A percentile compares a stretch with the other conserved stretches of the same genome.
Evolutionary conservation across 148 eudicot species (phyloP).

Genomic region (Fagopyrum tataricum): DNA sequence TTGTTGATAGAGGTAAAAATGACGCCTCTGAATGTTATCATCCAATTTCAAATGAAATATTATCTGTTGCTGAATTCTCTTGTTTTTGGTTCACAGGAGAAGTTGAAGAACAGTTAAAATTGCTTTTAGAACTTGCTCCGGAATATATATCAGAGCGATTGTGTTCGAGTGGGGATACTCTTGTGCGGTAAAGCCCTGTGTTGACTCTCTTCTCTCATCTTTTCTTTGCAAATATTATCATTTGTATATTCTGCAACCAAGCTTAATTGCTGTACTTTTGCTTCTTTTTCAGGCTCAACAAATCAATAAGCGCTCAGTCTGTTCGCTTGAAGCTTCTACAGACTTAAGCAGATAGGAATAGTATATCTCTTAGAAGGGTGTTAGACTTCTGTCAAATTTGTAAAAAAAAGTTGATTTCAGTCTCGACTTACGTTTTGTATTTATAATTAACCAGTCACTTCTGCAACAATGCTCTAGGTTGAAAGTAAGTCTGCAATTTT

Average conservation of each 20-base stretch:
- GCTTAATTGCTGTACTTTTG: neutral
- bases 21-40: neutral
- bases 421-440: constrained; percentile 1
- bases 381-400: neutral
- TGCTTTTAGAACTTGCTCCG: constrained; percentile 73
- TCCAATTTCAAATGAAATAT: neutral
- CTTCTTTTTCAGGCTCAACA: constrained; percentile 55
- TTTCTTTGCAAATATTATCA: neutral
- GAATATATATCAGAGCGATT: constrained; percentile 57
- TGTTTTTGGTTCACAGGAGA: constrained; percentile 39
- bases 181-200: constrained; percentile 44
- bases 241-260: neutral
- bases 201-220: neutral
- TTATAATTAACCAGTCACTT: neutral
- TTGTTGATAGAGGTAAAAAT: constrained; percentile 63
- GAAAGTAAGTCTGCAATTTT: neutral
- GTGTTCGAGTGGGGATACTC: constrained; percentile 52
- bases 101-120: constrained; percentile 65
- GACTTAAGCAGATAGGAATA: constrained; percentile 15
- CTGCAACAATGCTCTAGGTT: neutral
- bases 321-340: constrained; percentile 52
- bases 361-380: neutral
- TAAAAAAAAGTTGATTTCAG: neutral
- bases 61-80: constrained; percentile 8
- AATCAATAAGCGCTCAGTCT: constrained; percentile 36